Conservation (phyloP, 805 yeast species). For the Metschnikowia drakensbergensis region DNA sequence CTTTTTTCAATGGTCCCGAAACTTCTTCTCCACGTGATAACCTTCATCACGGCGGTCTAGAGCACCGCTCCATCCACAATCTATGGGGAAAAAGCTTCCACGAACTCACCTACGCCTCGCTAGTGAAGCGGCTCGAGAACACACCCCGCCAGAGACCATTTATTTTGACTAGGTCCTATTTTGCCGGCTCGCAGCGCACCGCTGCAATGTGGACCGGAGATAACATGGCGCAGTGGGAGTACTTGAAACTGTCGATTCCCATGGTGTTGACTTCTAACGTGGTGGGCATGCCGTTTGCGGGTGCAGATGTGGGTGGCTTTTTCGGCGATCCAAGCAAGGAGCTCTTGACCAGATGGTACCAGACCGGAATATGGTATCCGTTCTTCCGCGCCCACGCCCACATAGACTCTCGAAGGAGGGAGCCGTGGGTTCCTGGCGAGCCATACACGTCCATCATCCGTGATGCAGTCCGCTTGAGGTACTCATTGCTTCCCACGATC, state of each 20-base stretch:
- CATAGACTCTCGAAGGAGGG: slow-evolving; percentile 86
- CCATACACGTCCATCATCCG: slow-evolving; percentile 64
- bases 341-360: slow-evolving; percentile 88
- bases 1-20: slow-evolving; percentile 93
- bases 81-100: slow-evolving; percentile 76
- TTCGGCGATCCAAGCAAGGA: slow-evolving; percentile 86
- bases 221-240: slow-evolving; percentile 90
- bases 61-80: slow-evolving; percentile 90
- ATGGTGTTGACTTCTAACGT: slow-evolving; percentile 80
- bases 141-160: slow-evolving; percentile 69
- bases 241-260: slow-evolving; percentile 74
- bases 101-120: slow-evolving; percentile 70
- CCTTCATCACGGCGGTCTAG: slow-evolving; percentile 75
- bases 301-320: slow-evolving; percentile 97
- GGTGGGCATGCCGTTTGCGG: slow-evolving; percentile 87
- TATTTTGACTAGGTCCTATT: slow-evolving; percentile 79
- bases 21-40: slow-evolving; percentile 82
- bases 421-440: slow-evolving; percentile 84
- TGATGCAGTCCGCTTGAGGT: slow-evolving; percentile 70
- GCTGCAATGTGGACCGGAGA: slow-evolving; percentile 99
- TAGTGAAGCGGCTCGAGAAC: slow-evolving; percentile 46
- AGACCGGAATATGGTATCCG: slow-evolving; percentile 93
- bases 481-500: slow-evolving; percentile 68
- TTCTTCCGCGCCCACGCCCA: slow-evolving; percentile 97
- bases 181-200: slow-evolving; percentile 85